Evolutionary conservation across 768 basidiomycete genomes (phyloP).

Genomic region (Lyophyllum atratum): DNA sequence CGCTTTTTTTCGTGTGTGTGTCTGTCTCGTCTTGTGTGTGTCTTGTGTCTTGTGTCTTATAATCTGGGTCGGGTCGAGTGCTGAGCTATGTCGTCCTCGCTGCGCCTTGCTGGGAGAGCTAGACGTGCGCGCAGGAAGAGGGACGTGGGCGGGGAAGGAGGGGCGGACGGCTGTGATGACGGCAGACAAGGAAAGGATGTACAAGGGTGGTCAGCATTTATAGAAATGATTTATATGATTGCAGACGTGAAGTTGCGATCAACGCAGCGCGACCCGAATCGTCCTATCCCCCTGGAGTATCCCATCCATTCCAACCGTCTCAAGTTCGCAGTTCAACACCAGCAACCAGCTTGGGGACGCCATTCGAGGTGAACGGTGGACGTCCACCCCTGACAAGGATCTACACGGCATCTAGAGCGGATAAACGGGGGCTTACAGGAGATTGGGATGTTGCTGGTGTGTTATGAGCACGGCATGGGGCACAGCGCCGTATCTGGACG

Average conservation of each 20-base stretch:
- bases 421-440: not conserved
- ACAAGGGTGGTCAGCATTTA: not conserved
- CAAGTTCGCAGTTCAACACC: no score
- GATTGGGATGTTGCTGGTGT: not conserved
- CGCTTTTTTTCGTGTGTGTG: not conserved
- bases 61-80: no score
- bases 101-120: no score
- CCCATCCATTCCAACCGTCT: not conserved
- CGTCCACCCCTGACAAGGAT: not conserved
- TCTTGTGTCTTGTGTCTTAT: not conserved
- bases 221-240: not conserved
- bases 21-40: not conserved
- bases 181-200: no score
- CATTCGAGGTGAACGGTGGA: not conserved
- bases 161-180: not conserved
- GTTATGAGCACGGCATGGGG: not conserved
- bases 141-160: not conserved
- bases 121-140: not conserved
- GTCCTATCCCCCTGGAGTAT: not conserved
- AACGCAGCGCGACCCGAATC: not conserved
- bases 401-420: not conserved
- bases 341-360: no score
- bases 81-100: no score
- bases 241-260: not conserved
- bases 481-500: not conserved